Evolutionary conservation across 1,284 basidiomycete genomes (phyloP), one percentile per base, ranked within the genome.

Genomic region (Termitomyces sp.): DNA sequence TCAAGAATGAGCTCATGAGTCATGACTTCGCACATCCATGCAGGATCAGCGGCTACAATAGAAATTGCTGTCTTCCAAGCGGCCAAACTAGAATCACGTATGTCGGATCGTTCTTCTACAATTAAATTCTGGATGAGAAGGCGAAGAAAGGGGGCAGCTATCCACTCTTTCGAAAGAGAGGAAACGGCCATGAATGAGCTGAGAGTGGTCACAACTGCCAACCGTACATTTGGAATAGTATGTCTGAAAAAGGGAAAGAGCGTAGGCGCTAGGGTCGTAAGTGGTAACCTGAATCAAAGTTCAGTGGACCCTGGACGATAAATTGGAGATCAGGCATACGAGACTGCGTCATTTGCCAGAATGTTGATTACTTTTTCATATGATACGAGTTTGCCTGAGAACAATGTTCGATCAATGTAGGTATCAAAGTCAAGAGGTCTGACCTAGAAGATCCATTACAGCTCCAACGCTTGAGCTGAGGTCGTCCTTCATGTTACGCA

Each of bases 201-300:
- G 5, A 99, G 74, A 0, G 94, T 95, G 56, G 93, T 88, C 52
- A 96, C 90, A 5, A 99, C 95, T 5, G 97, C 89, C 8, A 96
- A 78, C 16, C 97, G 92, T 49, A 99, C 97, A 58, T 88, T 88
- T 0, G 91, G 74, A 64, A 99, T 99, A 0, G 96, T 97, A 70
- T 99, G 97, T 10, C 97, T 89, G 75, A 99, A 96, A 77, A 97
- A 99, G 2, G 95, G 92, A 70, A 93, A 99, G 14, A 97, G 75
- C 0, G 87, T 91, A 1, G 93, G 89, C 13, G 97, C 91, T 45
- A 98, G 81, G 0, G 78, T 79, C 11, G 84, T 79, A 33, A 97
- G 77, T 5, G 90, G 86, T 55, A 84, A 73, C n/a, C 89, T 92
- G 48, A 9, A 50, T 19, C 54, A 40, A 45, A 51, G 49, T 31